Conservation (phyloP, 2,329 filamentous ascomycete species). For the Penicillium sp. region DNA sequence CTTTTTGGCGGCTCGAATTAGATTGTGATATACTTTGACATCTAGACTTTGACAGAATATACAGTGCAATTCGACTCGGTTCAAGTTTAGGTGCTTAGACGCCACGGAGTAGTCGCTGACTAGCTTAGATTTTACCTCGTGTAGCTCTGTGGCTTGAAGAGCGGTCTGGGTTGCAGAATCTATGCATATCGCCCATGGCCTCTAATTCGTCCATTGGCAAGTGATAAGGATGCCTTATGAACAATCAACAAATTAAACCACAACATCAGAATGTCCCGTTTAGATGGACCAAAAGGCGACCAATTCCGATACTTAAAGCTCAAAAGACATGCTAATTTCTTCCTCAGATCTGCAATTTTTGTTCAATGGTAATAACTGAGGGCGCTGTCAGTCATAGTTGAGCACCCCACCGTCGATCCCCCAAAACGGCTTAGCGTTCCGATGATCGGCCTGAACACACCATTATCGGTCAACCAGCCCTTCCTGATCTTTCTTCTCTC, state of each 20-base stretch:
- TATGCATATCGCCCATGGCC: background rate
- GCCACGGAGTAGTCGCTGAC: too few species aligned
- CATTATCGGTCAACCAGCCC: background rate
- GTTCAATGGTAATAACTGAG: background rate
- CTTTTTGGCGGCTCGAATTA: too few species aligned
- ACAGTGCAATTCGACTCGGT: too few species aligned
- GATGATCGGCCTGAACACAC: slow-evolving; percentile 1
- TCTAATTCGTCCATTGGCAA: background rate
- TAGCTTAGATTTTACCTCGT: too few species aligned
- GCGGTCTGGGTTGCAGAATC: background rate
- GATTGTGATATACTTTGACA: too few species aligned
- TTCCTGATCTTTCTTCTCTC: background rate
- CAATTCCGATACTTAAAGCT: too few species aligned
- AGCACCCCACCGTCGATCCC: slow-evolving; percentile 6
- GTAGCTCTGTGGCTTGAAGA: too few species aligned
- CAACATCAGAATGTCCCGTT: background rate
- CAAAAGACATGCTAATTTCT: too few species aligned
- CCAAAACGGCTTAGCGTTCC: slow-evolving; percentile 9
- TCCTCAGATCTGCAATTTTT: background rate
- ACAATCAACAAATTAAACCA: background rate
- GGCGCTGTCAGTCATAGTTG: background rate
- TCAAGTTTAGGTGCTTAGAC: too few species aligned
- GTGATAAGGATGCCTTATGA: background rate
- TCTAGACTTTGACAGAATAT: too few species aligned
- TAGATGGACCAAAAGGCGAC: background rate